Evolutionary conservation across 2,329 filamentous ascomycete genomes (phyloP).

Genomic region (Macrophomina pseudophaseolina): DNA sequence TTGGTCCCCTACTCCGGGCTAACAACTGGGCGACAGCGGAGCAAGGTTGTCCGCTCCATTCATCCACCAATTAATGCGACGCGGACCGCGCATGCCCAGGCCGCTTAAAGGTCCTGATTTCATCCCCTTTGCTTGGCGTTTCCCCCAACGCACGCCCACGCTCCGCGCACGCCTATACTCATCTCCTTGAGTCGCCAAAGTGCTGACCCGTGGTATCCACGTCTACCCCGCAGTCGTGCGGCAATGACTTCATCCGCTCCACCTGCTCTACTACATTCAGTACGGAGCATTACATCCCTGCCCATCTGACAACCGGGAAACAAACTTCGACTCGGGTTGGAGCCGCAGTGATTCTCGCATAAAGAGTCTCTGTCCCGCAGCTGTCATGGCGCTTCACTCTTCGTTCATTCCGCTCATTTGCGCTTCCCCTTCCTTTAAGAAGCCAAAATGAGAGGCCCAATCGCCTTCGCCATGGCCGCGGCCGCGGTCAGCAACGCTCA

Average conservation of each 20-base stretch:
- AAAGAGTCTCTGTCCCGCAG: not conserved
- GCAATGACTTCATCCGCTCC: conserved; percentile 1
- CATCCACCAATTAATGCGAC: conserved; percentile 16
- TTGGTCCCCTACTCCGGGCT: not conserved
- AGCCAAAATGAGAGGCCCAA: not conserved
- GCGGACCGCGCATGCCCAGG: not conserved
- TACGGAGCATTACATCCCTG: not conserved
- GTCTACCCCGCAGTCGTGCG: not conserved
- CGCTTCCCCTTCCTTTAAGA: not conserved
- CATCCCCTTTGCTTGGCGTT: conserved; percentile 9
- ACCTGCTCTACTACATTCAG: not conserved
- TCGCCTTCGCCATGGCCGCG: not conserved
- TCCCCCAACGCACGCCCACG: not conserved
- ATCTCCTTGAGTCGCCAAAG: not conserved
- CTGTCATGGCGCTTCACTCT: not conserved
- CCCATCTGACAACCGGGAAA: not conserved
- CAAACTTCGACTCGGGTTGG: not conserved
- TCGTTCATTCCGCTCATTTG: not conserved
- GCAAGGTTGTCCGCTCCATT: not conserved
- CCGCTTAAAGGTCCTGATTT: not conserved
- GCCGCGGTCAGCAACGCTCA: not conserved
- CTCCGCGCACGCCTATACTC: not conserved
- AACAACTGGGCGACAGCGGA: conserved; percentile 1
- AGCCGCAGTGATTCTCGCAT: not conserved
- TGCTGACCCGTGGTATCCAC: not conserved